Percentiles rank a stretch among this genome's conserved stretches.
Conservation (phyloP, 2,329 filamentous ascomycete genomes). For the Cercospora citrullina region DNA sequence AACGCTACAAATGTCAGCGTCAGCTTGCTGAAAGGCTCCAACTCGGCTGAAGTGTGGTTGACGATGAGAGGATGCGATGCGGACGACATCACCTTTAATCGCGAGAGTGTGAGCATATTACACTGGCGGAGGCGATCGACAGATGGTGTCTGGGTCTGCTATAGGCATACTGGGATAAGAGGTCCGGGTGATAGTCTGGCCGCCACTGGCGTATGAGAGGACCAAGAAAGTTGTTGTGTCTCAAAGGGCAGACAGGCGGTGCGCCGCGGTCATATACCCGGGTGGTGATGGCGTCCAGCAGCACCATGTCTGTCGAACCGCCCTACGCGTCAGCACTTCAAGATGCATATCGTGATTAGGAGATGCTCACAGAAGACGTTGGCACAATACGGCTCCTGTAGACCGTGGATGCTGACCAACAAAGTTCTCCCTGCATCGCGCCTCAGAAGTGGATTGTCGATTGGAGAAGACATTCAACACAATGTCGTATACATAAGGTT, state of each 20-base stretch:
- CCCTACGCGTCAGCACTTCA: neutral
- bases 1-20: slow-evolving; percentile 9
- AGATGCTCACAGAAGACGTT: neutral
- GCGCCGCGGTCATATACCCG: neutral
- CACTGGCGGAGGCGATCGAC: slow-evolving; percentile 14
- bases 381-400: neutral
- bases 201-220: neutral
- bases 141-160: slow-evolving; percentile 21
- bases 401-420: neutral
- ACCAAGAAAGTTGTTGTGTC: neutral
- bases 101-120: slow-evolving; percentile 23
- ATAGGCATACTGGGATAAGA: slow-evolving; percentile 16
- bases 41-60: slow-evolving; percentile 22
- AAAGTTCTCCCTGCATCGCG: neutral
- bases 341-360: neutral
- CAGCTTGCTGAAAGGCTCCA: slow-evolving; percentile 15
- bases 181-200: slow-evolving; percentile 15
- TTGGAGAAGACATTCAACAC: neutral
- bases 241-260: neutral
- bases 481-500: neutral
- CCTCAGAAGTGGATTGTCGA: neutral
- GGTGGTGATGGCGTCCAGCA: neutral
- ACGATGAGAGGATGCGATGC: slow-evolving; percentile 13
- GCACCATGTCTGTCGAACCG: neutral
- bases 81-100: slow-evolving; percentile 15